Evolutionary conservation across 768 basidiomycete species (phyloP), one percentile per base, ranked within the genome.

Genomic region (Leucocoprinus sp.): DNA sequence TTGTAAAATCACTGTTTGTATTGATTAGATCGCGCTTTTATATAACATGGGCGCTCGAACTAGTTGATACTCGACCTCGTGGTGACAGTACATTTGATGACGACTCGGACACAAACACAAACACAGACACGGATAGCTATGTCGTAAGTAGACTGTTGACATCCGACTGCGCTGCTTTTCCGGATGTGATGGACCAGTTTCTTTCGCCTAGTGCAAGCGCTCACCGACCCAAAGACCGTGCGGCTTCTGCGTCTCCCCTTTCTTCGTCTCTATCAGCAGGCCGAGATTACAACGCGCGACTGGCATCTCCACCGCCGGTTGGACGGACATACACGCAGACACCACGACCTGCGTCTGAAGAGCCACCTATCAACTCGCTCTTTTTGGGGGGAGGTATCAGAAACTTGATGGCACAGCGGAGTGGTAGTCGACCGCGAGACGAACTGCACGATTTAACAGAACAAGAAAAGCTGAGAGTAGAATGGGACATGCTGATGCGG

Each of bases 401-500:
- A n/a, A n/a, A n/a, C n/a, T n/a, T n/a, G n/a, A n/a, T n/a, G n/a
- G n/a, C n/a, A n/a, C n/a, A n/a, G n/a, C n/a, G n/a, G n/a, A n/a
- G n/a, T n/a, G n/a, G n/a, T 27, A 11, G 27, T 3, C 44, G 44
- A 15, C 24, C 46, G 8, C 22, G 40, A 40, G 38, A 47, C 23
- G 38, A 28, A 12, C 19, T 48, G 6, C 46, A 24, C 1, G 18
- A 48, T 35, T 24, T 48, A 8, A 35, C 33, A 4, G 39, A 48
- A 8, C 19, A 34, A 7, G 46, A 48, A 26, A 34, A 34, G 18
- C n/a, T 48, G 17, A 18, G 46, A 23, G 46, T 48, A 14, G 46
- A 48, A 36, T 48, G 46, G 46, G 46, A 48, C 42, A 41, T 48
- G 8, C 17, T 48, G 33, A 8, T 41, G 9, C 31, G 39, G 34